Percentiles rank a stretch among this genome's conserved stretches.
phyloP scores from a whole-genome alignment of 805 yeast genomes.

The Lipomyces starkeyi region DNA sequence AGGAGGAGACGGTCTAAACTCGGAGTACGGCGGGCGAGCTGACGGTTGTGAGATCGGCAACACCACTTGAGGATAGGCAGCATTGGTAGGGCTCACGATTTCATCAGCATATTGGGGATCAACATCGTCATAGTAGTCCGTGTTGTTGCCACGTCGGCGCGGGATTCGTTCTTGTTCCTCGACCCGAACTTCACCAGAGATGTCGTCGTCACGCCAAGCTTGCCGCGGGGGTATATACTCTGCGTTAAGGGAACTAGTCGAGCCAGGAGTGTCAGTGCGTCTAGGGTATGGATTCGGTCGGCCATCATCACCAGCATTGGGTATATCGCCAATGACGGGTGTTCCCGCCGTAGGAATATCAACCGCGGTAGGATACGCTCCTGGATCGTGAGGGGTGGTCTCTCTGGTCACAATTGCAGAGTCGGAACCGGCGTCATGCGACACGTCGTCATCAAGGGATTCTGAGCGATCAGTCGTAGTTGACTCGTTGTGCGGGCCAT shows the following conservation, averaged over 20 bases:
- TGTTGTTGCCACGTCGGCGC: background rate
- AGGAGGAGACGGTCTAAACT: conserved; percentile 21
- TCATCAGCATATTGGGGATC: conserved; percentile 35
- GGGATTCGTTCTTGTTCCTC: background rate
- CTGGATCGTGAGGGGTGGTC: background rate
- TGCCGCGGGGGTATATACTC: conserved; percentile 30
- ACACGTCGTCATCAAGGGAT: conserved; percentile 9
- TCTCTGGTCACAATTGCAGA: background rate
- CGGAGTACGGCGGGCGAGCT: conserved; percentile 21
- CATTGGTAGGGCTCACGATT: background rate
- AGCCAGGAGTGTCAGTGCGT: background rate
- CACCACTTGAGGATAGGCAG: conserved; percentile 13
- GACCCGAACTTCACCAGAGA: background rate
- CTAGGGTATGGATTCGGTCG: background rate
- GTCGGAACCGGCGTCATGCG: conserved; percentile 8
- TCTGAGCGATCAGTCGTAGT: conserved; percentile 16
- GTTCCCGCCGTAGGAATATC: conserved; percentile 31
- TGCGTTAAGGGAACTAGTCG: background rate
- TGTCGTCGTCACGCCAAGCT: conserved; percentile 14
- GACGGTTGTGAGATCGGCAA: conserved; percentile 17
- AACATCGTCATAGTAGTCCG: conserved; percentile 34
- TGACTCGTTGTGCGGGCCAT: conserved; percentile 11
- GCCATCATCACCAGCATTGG: conserved; percentile 1
- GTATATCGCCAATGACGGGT: conserved; percentile 14
- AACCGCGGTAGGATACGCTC: background rate